Base-by-base conservation (phyloP, 345 rosid species). In the Mercurialis annua region DNA sequence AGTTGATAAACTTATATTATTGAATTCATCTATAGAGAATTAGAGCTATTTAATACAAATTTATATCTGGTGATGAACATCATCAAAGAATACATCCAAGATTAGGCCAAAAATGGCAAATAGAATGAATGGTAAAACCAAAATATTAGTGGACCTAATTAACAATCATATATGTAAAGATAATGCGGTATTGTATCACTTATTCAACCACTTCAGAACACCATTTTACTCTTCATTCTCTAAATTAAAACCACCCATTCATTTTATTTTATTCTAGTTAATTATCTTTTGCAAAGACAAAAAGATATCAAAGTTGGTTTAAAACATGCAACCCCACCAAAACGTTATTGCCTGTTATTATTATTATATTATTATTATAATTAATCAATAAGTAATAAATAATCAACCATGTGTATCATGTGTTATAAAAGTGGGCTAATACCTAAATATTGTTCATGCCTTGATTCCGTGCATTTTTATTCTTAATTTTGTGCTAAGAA, bases 131-230 rank as follows among this genome's bases (percentile, higher is more conserved):
- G 40, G 12, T 38, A 38, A 42, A 7, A 51, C 14, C 5, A 4
- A 7, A 23, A 61, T n/a, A n/a, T 42, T 42, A 61, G 50, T 42
- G 65, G 65, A 15, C 34, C 21, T 49, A 33, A 64, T 49, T 20
- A 64, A 64, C 1, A 33, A 64, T n/a, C 23, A 31, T 11, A 44
- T 62, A 3, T 30, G 9, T n/a, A 1, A n/a, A 33, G 36, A 27
- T 34, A 27, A 27, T 44, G 51, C 5, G 62, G 16, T 59, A 8
- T 59, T 31, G 29, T 17, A 26, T 53, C 7, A 20, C 64, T 21
- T 21, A 21, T 38, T 5, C 8, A 40, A 23, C 27, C 29, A 11
- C 47, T 38, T 29, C 11, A 4, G 2, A 50, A 26, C 33, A 43
- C 6, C 11, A 33, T 27, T 31, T 8, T 62, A 9, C 18, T 8